A percentile compares a stretch with the other conserved stretches of the same genome.
Conservation (phyloP, 2,329 filamentous ascomycete genomes). For the Ophiobolus disseminans region DNA sequence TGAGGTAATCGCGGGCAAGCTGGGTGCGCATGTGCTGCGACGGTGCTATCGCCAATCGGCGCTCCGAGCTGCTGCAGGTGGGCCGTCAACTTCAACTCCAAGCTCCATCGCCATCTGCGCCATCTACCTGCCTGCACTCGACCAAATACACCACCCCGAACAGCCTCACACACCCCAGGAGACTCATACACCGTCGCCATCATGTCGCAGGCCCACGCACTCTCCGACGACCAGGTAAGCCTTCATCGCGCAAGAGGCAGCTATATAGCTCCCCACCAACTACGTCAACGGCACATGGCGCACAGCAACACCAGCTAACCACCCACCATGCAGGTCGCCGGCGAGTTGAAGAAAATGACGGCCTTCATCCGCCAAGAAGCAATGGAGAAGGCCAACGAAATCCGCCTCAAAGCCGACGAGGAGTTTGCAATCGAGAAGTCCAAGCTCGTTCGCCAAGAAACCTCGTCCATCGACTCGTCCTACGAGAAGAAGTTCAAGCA, state of each 20-base stretch:
- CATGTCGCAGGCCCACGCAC: conserved; percentile 92
- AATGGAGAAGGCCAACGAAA: conserved; percentile 94
- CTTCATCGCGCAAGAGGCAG: conserved; percentile 15
- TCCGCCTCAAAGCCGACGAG: conserved; percentile 97
- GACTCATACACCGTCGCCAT: conserved; percentile 51
- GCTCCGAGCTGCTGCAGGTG: conserved; percentile 26
- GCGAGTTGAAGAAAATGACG: conserved; percentile 99
- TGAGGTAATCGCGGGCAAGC: conserved; percentile 15
- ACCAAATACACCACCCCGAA: conserved; percentile 19
- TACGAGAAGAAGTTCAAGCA: conserved; percentile 99
- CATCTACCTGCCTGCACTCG: conserved; percentile 11
- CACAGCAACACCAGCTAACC: conserved; percentile 39
- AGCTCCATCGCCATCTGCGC: conserved; percentile 29
- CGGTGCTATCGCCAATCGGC: conserved; percentile 27
- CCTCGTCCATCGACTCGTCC: conserved; percentile 83
- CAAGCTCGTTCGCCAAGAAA: conserved; percentile 96
- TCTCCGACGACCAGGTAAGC: conserved; percentile 94
- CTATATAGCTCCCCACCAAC: conserved; percentile 26
- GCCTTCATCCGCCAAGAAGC: conserved; percentile 99
- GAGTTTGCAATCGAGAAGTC: conserved; percentile 99
- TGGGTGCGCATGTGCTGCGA: conserved; percentile 7
- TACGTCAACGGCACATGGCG: conserved; percentile 38
- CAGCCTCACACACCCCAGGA: conserved; percentile 9
- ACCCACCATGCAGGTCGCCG: conserved; percentile 73
- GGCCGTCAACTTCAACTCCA: conserved; percentile 31